Evolutionary conservation across 2,329 filamentous ascomycete species (phyloP).

Genomic region (Nemania sp.): DNA sequence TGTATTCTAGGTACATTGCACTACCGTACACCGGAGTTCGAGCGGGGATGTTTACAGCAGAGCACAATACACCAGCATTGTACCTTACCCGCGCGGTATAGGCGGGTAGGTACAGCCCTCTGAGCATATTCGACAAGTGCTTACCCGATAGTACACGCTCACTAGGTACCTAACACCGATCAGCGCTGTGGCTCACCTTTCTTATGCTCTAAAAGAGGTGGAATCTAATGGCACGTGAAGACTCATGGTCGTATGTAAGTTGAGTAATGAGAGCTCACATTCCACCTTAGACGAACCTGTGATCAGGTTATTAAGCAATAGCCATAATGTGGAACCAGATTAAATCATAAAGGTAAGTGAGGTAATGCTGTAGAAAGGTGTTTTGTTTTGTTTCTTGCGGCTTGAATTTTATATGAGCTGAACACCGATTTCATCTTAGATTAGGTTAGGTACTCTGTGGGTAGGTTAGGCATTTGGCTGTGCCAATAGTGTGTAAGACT

Average conservation of each 20-base stretch:
- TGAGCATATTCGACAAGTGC: no score
- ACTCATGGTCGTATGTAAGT: neutral
- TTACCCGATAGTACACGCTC: no score
- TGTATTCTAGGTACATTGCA: neutral
- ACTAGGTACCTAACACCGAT: no score
- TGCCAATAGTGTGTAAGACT: no score
- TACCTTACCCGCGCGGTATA: no score
- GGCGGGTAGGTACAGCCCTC: no score
- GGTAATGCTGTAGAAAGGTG: slow-evolving; percentile 2
- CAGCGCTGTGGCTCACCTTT: no score
- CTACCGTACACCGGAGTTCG: neutral
- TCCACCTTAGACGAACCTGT: neutral
- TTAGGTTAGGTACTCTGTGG: neutral
- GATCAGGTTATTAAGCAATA: neutral
- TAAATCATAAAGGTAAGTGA: neutral
- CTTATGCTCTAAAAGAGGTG: no score
- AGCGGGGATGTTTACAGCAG: neutral
- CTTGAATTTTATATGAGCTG: no score
- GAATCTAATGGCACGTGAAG: neutral
- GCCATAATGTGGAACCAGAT: neutral
- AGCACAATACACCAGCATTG: no score
- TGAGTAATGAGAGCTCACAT: slow-evolving; percentile 8
- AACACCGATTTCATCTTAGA: no score
- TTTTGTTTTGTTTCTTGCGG: neutral
- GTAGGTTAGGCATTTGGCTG: neutral